phyloP scores from a whole-genome alignment of 2,329 filamentous ascomycete species.

The Xylaria sp. region DNA sequence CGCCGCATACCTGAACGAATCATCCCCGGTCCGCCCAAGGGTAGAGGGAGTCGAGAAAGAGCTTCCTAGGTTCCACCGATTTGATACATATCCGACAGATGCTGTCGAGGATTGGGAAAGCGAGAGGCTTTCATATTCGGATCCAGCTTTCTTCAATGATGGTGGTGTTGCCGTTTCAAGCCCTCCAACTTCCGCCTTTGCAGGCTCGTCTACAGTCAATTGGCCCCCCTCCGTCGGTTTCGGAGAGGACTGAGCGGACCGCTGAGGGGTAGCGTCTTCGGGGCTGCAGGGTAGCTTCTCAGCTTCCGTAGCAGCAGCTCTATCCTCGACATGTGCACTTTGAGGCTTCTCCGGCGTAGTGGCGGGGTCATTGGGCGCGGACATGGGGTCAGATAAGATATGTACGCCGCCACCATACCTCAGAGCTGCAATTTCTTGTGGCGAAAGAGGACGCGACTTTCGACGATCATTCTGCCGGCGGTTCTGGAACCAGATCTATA shows the following conservation, averaged over 20 bases:
- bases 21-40: constrained; percentile 43
- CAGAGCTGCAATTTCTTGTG: constrained; percentile 71
- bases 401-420: constrained; percentile 56
- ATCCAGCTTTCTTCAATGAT: constrained; percentile 28
- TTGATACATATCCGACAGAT: constrained; percentile 55
- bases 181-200: constrained; percentile 18
- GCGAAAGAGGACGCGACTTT: constrained; percentile 80
- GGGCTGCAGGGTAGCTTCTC: constrained; percentile 24
- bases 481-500: constrained; percentile 97
- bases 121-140: constrained; percentile 25
- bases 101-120: constrained; percentile 47
- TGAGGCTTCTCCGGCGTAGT: constrained; percentile 19
- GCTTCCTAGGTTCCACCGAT: constrained; percentile 58
- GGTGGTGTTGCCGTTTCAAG: constrained; percentile 25
- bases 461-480: constrained; percentile 89
- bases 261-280: constrained; percentile 24
- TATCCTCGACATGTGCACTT: constrained; percentile 18
- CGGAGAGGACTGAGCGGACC: constrained; percentile 29
- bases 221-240: constrained; percentile 9
- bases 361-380: constrained; percentile 25
- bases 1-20: constrained; percentile 49
- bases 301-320: constrained; percentile 16
- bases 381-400: constrained; percentile 49
- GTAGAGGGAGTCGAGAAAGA: constrained; percentile 55
- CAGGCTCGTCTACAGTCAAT: constrained; percentile 3